A percentile compares a stretch with the other conserved stretches of the same genome.
Evolutionary conservation across 768 basidiomycete genomes (phyloP).

Genomic region (Trametes meyenii): DNA sequence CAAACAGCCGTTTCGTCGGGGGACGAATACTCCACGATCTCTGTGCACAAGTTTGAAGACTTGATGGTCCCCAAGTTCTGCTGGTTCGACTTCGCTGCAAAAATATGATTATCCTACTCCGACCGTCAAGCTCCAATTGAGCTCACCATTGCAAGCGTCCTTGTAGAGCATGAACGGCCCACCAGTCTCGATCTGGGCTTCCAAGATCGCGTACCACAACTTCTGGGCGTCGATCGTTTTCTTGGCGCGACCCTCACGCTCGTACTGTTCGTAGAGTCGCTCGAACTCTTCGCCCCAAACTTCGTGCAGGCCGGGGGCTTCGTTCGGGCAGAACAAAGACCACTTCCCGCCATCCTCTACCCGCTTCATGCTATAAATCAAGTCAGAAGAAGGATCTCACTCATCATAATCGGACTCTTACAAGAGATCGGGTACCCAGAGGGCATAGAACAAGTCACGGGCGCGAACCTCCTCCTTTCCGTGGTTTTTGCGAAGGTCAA

Average conservation of each 20-base stretch:
- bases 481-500: slow-evolving; percentile 98
- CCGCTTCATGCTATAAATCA: slow-evolving; percentile 81
- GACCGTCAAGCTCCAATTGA: neutral
- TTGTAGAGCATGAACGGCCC: slow-evolving; percentile 99
- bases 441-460: slow-evolving; percentile 95
- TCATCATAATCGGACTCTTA: slow-evolving; percentile 40
- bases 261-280: slow-evolving; percentile 81
- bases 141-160: slow-evolving; percentile 88
- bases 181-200: slow-evolving; percentile 97
- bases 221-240: slow-evolving; percentile 92
- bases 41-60: slow-evolving; percentile 98
- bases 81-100: slow-evolving; percentile 92
- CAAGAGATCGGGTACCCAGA: slow-evolving; percentile 99
- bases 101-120: neutral
- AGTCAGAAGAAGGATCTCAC: slow-evolving; percentile 3
- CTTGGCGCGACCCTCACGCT: slow-evolving; percentile 84
- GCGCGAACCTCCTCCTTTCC: slow-evolving; percentile 98
- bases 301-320: slow-evolving; percentile 88
- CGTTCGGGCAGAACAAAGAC: slow-evolving; percentile 98
- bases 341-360: slow-evolving; percentile 89
- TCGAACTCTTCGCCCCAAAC: slow-evolving; percentile 92
- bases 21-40: slow-evolving; percentile 97
- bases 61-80: slow-evolving; percentile 99
- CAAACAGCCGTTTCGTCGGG: slow-evolving; percentile 98
- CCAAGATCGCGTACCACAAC: slow-evolving; percentile 96